These are phyloP conservation scores for Tranzscheliella williamsii DNA, from an alignment of 1,284 basidiomycete species.

Conservation along the genomic window DNA sequence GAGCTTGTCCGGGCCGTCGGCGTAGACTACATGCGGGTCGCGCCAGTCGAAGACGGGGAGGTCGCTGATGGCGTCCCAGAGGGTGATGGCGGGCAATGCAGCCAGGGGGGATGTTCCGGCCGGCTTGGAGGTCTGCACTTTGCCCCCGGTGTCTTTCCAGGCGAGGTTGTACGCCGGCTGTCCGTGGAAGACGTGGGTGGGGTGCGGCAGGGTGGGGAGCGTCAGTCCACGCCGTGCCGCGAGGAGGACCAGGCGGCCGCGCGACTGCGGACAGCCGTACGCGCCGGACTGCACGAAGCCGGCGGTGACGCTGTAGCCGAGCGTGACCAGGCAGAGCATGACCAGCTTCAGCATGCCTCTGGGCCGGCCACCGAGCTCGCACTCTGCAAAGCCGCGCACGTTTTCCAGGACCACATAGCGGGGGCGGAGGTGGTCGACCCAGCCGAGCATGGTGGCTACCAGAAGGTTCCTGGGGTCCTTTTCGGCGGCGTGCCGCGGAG, in stretches of 20 bases:
- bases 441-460: conserved; percentile 15
- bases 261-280: conserved; percentile 22
- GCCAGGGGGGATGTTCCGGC: neutral
- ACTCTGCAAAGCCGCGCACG: conserved; percentile 13
- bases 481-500: conserved; percentile 5
- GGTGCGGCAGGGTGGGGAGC: conserved; percentile 12
- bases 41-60: conserved; percentile 27
- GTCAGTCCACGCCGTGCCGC: conserved; percentile 2
- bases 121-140: neutral
- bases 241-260: conserved; percentile 13
- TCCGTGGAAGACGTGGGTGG: conserved; percentile 17
- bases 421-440: conserved; percentile 21
- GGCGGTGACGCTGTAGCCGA: conserved; percentile 13
- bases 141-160: conserved; percentile 9
- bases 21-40: conserved; percentile 22
- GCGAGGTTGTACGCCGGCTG: neutral
- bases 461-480: conserved; percentile 22
- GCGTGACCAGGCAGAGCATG: conserved; percentile 4
- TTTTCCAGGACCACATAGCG: conserved; percentile 26
- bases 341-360: conserved; percentile 19
- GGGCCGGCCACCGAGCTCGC: conserved; percentile 9
- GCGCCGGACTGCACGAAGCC: conserved; percentile 18
- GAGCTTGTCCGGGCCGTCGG: conserved; percentile 5
- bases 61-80: conserved; percentile 15
- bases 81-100: conserved; percentile 7